phyloP scores from a whole-genome alignment of 1,284 basidiomycete species.

The Ustilago loliicola region DNA sequence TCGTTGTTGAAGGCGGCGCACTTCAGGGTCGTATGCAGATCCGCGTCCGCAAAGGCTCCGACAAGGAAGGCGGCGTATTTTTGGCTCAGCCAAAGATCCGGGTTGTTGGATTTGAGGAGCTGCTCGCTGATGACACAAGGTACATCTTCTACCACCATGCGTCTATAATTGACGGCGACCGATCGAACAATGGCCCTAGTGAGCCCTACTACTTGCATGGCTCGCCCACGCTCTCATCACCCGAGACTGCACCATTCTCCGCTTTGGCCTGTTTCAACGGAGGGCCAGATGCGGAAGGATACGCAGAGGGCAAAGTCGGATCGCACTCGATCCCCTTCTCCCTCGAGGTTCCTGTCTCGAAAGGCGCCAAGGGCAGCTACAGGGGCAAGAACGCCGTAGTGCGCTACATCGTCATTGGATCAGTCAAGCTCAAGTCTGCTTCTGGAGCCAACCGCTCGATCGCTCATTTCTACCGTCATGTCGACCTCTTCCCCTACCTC shows the following conservation, averaged over 20 bases:
- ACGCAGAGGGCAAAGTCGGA: slow-evolving; percentile 75
- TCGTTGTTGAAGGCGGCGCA: slow-evolving; percentile 84
- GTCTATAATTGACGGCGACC: slow-evolving; percentile 74
- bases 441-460: slow-evolving; percentile 76
- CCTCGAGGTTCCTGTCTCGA: slow-evolving; percentile 80
- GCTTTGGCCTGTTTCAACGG: slow-evolving; percentile 73
- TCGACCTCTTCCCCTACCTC: slow-evolving; percentile 85
- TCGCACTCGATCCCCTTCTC: slow-evolving; percentile 82
- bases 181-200: slow-evolving; percentile 56
- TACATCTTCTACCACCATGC: slow-evolving; percentile 89
- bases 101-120: slow-evolving; percentile 86
- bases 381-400: slow-evolving; percentile 77
- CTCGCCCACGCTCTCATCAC: slow-evolving; percentile 55
- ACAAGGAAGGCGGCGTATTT: slow-evolving; percentile 74
- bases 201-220: slow-evolving; percentile 68
- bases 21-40: slow-evolving; percentile 82
- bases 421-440: slow-evolving; percentile 84
- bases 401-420: slow-evolving; percentile 86
- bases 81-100: slow-evolving; percentile 85
- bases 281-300: slow-evolving; percentile 79
- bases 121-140: slow-evolving; percentile 77
- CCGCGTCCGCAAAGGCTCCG: slow-evolving; percentile 76
- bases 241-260: slow-evolving; percentile 72
- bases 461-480: slow-evolving; percentile 90
- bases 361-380: slow-evolving; percentile 81